A percentile compares a stretch with the other conserved stretches of the same genome.
These are phyloP conservation scores for Daldinia sp. DNA, from an alignment of 2,329 filamentous ascomycete genomes.

Conservation along the genomic window DNA sequence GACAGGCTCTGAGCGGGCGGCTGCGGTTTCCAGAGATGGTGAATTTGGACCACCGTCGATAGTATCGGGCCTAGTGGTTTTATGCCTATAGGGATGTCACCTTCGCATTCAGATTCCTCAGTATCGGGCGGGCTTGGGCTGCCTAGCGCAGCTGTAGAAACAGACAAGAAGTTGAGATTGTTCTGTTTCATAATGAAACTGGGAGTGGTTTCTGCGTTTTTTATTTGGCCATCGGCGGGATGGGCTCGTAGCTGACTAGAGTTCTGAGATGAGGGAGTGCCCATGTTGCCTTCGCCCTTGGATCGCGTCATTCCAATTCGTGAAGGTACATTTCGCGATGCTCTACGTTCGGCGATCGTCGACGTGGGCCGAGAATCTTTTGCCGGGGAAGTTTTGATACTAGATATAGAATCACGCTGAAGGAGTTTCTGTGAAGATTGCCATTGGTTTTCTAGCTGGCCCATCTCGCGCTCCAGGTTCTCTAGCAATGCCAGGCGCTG, in stretches of 20 bases:
- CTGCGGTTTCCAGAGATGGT: conserved; percentile 39
- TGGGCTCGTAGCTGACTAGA: conserved; percentile 36
- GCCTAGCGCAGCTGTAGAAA: conserved; percentile 53
- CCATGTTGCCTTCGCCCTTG: conserved; percentile 39
- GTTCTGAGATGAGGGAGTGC: conserved; percentile 43
- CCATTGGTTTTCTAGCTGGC: conserved; percentile 67
- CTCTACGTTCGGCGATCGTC: conserved; percentile 50
- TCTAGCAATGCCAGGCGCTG: conserved; percentile 61
- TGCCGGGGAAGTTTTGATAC: conserved; percentile 49
- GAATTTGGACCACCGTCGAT: conserved; percentile 13
- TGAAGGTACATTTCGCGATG: conserved; percentile 51
- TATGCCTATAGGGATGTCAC: conserved; percentile 35
- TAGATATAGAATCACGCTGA: conserved; percentile 60
- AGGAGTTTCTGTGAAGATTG: conserved; percentile 63
- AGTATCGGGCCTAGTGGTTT: conserved; percentile 18
- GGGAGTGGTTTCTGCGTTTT: conserved; percentile 54
- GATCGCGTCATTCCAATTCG: conserved; percentile 44
- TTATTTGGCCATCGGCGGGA: conserved; percentile 46
- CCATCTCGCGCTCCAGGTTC: conserved; percentile 69
- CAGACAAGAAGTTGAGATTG: conserved; percentile 51
- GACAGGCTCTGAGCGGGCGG: conserved; percentile 7
- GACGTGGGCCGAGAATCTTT: conserved; percentile 48
- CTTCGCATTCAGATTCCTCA: conserved; percentile 55
- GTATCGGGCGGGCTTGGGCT: conserved; percentile 65
- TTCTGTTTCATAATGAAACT: conserved; percentile 49